phyloP scores from a whole-genome alignment of 192 early-diverging fungal genomes.

The Cetraspora pellucida region DNA sequence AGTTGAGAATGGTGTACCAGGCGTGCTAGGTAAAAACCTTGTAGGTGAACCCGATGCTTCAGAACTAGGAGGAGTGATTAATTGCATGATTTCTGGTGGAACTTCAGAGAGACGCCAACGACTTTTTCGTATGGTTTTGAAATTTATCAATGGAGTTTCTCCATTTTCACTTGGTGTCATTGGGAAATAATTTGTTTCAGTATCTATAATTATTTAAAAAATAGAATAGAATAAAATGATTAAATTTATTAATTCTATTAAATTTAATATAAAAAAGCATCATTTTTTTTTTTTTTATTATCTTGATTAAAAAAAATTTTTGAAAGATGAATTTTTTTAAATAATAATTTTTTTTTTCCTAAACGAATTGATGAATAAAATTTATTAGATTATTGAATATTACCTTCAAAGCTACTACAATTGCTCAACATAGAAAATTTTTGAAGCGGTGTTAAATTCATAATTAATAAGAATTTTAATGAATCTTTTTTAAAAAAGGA shows the following conservation, averaged over 20 bases:
- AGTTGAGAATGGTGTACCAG: background rate
- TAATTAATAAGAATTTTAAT: background rate
- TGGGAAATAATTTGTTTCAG: background rate
- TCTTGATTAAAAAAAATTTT: too few species aligned
- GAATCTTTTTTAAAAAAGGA: background rate
- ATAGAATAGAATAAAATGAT: background rate
- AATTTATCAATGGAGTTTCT: background rate
- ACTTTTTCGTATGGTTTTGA: background rate
- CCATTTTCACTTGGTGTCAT: background rate
- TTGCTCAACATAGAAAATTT: too few species aligned
- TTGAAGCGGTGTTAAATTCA: too few species aligned
- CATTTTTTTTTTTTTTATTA: background rate
- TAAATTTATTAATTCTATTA: background rate
- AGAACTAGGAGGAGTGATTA: background rate
- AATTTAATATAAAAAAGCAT: background rate
- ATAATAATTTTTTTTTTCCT: too few species aligned
- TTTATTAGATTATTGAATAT: too few species aligned
- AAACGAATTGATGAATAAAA: too few species aligned
- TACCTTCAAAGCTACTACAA: too few species aligned
- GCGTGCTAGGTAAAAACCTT: background rate
- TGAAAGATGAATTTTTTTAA: too few species aligned
- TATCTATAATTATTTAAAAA: background rate
- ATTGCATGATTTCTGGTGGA: background rate
- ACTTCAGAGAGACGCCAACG: slow-evolving; percentile 14
- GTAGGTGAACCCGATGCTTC: background rate